Evolutionary conservation across 2,329 filamentous ascomycete genomes (phyloP), one percentile per base, ranked within the genome.

Genomic region (Phoma herbarum): DNA sequence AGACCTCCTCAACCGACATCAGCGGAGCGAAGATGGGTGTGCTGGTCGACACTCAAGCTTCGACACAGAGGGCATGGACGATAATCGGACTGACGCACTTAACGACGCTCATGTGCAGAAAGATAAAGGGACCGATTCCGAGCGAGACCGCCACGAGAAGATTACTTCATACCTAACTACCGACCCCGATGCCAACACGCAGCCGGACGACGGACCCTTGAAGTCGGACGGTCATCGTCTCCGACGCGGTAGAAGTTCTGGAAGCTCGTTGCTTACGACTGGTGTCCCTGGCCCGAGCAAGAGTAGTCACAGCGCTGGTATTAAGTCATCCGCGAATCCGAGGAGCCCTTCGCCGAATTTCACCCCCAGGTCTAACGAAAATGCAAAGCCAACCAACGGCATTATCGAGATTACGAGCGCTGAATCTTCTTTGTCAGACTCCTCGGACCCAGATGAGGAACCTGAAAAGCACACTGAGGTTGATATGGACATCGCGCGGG

Each of bases 21-120:
- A 92, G 75, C 98, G 98, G 78, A 95, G 95, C 29, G 90, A 93
- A 52, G 95, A 95, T 52, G 95, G 95, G 45, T 99, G 95, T 78
- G 95, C 95, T 12, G 94, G 95, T 57, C 88, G 95, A 57, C 86
- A 95, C 64, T 89, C 92, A 37, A 97, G 93, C 74, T 96, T 93
- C 75, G 90, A 87, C 25, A 88, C 90, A 51, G 91, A 94, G 43
- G 91, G 94, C 35, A 77, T 79, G 61, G 76, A 7, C 4, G 14
- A 14, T 22, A 4, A 23, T 20, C 18, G n/a, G 7, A 10, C 37
- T 6, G 20, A 41, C 7, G 12, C 29, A 11, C 29, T 31, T 31
- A 14, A 11, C 11, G 3, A 16, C 20, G n/a, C 20, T 41, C 2
- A 5, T 6, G 18, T 1, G 20, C 18, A 11, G 8, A 20, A 18